Evolutionary conservation across 2,329 filamentous ascomycete genomes (phyloP).

Genomic region (Aspergillaceae sp.): DNA sequence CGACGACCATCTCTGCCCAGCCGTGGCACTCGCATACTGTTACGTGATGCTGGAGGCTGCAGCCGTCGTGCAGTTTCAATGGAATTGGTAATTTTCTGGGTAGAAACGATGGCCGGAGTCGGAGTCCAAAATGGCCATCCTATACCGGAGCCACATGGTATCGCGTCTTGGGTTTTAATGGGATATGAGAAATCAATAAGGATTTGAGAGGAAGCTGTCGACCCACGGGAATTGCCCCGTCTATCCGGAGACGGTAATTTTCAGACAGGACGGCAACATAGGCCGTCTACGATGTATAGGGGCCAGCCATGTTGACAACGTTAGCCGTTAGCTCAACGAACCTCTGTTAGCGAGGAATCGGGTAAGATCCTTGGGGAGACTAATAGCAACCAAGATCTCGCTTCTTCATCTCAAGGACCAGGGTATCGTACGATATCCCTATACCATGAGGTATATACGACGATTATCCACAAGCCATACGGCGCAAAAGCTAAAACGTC

Average conservation of each 20-base stretch:
- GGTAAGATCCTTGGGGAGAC: too few relatives aligned
- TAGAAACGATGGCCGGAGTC: background rate
- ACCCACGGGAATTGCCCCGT: background rate
- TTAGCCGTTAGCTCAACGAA: too few relatives aligned
- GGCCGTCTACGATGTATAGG: too few relatives aligned
- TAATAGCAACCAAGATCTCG: background rate
- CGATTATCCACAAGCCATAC: background rate
- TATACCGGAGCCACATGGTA: slow-evolving; percentile 11
- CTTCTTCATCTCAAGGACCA: background rate
- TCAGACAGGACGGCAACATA: too few relatives aligned
- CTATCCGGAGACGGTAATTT: too few relatives aligned
- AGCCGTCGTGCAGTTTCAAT: background rate
- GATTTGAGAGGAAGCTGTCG: background rate
- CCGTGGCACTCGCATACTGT: too few relatives aligned
- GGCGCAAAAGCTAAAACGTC: background rate
- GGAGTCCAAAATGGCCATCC: background rate
- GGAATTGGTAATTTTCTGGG: background rate
- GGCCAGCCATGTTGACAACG: too few relatives aligned
- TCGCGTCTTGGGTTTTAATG: slow-evolving; percentile 1
- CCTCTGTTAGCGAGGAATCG: too few relatives aligned
- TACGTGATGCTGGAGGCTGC: too few relatives aligned
- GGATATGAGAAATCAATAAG: slow-evolving; percentile 9
- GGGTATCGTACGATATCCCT: background rate
- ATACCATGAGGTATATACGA: background rate
- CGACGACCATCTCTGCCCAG: background rate